phyloP scores from a whole-genome alignment of 192 early-diverging fungal genomes.

The Mortierella hygrophila region DNA sequence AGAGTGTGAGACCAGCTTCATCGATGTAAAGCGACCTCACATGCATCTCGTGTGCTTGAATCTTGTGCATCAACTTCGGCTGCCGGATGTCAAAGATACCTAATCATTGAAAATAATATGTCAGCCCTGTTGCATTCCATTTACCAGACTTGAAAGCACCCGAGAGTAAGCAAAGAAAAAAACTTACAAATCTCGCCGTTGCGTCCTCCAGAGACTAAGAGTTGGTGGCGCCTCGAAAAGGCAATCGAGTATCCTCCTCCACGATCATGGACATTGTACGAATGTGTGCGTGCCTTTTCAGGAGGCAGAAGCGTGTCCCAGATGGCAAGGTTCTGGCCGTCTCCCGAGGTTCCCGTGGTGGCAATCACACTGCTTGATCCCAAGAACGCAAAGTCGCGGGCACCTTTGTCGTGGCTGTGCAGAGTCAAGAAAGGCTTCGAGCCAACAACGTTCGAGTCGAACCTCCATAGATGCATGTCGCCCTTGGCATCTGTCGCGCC shows the following conservation, averaged over 20 bases:
- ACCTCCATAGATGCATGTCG: slow-evolving; percentile 78
- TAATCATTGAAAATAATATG: slow-evolving; percentile 20
- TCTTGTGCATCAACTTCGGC: slow-evolving; percentile 72
- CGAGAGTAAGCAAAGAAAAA: not conserved
- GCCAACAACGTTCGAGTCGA: slow-evolving; percentile 74
- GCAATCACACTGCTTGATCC: slow-evolving; percentile 79
- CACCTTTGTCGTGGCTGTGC: slow-evolving; percentile 69
- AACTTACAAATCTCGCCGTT: slow-evolving; percentile 80
- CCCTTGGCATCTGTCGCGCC: slow-evolving; percentile 79
- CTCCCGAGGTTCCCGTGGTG: slow-evolving; percentile 75
- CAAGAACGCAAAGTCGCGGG: slow-evolving; percentile 82
- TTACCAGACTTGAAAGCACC: not conserved
- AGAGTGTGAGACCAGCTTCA: slow-evolving; percentile 64
- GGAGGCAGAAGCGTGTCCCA: slow-evolving; percentile 85
- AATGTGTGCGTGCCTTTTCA: slow-evolving; percentile 59
- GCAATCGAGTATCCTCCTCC: slow-evolving; percentile 76
- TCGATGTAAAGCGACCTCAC: slow-evolving; percentile 76
- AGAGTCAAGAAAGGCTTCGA: slow-evolving; percentile 67
- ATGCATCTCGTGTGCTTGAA: slow-evolving; percentile 76
- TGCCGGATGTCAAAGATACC: slow-evolving; percentile 81
- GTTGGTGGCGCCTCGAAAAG: slow-evolving; percentile 69
- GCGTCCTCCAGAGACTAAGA: slow-evolving; percentile 80
- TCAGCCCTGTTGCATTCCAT: not conserved
- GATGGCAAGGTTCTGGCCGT: slow-evolving; percentile 73
- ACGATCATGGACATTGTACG: slow-evolving; percentile 46